Conservation (phyloP, 1,284 basidiomycete species). For the Vanrija pseudolonga region DNA sequence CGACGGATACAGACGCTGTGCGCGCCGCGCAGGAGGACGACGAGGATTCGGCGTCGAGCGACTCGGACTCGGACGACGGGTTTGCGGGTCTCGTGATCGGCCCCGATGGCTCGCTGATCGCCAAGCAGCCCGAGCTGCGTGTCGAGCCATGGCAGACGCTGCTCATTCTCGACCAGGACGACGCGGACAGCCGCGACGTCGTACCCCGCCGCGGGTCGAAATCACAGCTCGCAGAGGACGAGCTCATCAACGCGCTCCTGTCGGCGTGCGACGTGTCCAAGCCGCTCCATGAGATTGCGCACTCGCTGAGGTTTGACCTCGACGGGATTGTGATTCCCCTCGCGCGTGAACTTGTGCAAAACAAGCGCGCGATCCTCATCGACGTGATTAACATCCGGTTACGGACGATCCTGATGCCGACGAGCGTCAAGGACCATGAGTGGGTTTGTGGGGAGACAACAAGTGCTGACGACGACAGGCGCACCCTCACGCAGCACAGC, state of each 20-base stretch:
- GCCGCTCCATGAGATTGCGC: slow-evolving; percentile 75
- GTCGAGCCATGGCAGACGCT: slow-evolving; percentile 91
- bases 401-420: slow-evolving; percentile 75
- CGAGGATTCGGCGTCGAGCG: slow-evolving; percentile 55
- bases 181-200: neutral
- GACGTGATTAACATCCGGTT: slow-evolving; percentile 77
- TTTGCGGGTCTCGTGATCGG: slow-evolving; percentile 4
- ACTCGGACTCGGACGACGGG: slow-evolving; percentile 55
- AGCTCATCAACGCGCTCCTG: slow-evolving; percentile 60
- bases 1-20: slow-evolving; percentile 57
- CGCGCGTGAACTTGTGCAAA: slow-evolving; percentile 84
- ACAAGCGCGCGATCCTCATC: slow-evolving; percentile 81
- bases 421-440: slow-evolving; percentile 64
- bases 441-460: slow-evolving; percentile 50
- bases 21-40: slow-evolving; percentile 38
- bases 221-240: slow-evolving; percentile 50
- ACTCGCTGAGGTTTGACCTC: slow-evolving; percentile 76
- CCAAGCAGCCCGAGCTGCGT: slow-evolving; percentile 22
- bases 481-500: slow-evolving; percentile 53
- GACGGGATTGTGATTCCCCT: slow-evolving; percentile 81
- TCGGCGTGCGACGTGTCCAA: slow-evolving; percentile 58
- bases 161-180: slow-evolving; percentile 57
- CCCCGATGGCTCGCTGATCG: slow-evolving; percentile 9
- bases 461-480: slow-evolving; percentile 53
- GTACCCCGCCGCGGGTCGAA: slow-evolving; percentile 1